These are phyloP conservation scores for Leucosporidium yakuticum DNA, from an alignment of 768 basidiomycete species.

Conservation along the genomic window DNA sequence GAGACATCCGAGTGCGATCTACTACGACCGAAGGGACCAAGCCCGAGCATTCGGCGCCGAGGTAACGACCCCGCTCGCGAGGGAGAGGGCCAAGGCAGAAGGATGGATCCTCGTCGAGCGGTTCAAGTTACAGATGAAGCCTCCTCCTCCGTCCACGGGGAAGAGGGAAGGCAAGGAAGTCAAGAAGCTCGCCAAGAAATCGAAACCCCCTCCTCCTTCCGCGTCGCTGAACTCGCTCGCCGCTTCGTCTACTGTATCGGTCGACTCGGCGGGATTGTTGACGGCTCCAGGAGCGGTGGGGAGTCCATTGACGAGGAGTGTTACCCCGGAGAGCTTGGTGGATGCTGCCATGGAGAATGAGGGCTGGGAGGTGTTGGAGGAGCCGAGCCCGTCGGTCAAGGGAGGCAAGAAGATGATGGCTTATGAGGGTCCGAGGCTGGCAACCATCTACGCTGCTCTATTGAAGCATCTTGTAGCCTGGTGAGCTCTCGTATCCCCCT, in stretches of 20 bases:
- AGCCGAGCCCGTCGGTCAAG: neutral
- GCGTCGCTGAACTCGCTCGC: neutral
- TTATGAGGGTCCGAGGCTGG: slow-evolving; percentile 10
- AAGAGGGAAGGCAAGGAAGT: neutral
- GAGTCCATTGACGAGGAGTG: neutral
- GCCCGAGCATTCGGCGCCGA: slow-evolving; percentile 10
- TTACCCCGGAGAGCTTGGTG: neutral
- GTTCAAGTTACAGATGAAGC: slow-evolving; percentile 22
- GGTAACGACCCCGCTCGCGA: neutral
- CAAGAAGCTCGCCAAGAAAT: slow-evolving; percentile 4
- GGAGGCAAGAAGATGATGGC: neutral
- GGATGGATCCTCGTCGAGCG: slow-evolving; percentile 14
- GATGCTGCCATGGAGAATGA: neutral
- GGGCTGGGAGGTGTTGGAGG: neutral
- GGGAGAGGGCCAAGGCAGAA: neutral
- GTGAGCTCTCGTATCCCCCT: neutral
- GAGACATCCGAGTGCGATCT: slow-evolving; percentile 2
- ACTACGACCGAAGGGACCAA: slow-evolving; percentile 11
- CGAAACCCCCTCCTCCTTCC: neutral
- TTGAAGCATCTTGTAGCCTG: slow-evolving; percentile 16
- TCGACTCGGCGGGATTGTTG: neutral
- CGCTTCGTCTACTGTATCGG: neutral
- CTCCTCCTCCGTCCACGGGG: neutral
- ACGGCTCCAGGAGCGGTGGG: neutral
- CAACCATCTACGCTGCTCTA: slow-evolving; percentile 13